These are phyloP conservation scores for Colletotrichum eremochloae DNA, from an alignment of 2,329 filamentous ascomycete genomes.

Conservation along the genomic window DNA sequence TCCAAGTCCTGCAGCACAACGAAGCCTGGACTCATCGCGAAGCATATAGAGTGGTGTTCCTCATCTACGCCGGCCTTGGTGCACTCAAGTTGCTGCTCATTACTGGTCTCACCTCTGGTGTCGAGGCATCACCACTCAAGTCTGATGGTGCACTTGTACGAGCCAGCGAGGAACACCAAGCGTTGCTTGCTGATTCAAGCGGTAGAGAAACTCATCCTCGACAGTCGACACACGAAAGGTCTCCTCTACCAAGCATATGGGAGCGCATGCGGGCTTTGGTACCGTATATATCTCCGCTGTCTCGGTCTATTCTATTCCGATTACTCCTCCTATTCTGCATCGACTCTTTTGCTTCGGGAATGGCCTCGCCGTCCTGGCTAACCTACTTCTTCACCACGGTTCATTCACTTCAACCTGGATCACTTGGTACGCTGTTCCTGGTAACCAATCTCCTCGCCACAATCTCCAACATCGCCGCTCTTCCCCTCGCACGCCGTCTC, in stretches of 20 bases:
- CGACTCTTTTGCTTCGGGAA: constrained; percentile 67
- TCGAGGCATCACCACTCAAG: constrained; percentile 54
- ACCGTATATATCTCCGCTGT: constrained; percentile 39
- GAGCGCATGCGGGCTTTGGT: constrained; percentile 30
- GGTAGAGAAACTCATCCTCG: background rate
- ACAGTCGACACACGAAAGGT: constrained; percentile 27
- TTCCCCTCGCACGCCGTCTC: constrained; percentile 66
- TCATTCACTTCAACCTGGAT: constrained; percentile 62
- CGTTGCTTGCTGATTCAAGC: constrained; percentile 3
- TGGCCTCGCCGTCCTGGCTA: constrained; percentile 74
- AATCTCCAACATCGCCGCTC: constrained; percentile 64
- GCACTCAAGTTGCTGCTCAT: constrained; percentile 68
- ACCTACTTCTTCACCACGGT: constrained; percentile 68
- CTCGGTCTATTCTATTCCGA: constrained; percentile 38
- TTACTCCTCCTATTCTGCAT: constrained; percentile 38
- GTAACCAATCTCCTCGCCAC: constrained; percentile 65
- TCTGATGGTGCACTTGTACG: background rate
- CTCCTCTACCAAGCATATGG: background rate
- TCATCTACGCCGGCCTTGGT: constrained; percentile 69
- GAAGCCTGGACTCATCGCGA: constrained; percentile 59
- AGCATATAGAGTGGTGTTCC: constrained; percentile 70
- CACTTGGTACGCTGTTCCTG: constrained; percentile 68
- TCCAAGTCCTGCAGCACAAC: constrained; percentile 61
- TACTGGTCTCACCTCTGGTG: constrained; percentile 60
- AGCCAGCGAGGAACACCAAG: background rate